Base-by-base conservation (phyloP, 345 rosid species). In the Lepidium didymum region DNA sequence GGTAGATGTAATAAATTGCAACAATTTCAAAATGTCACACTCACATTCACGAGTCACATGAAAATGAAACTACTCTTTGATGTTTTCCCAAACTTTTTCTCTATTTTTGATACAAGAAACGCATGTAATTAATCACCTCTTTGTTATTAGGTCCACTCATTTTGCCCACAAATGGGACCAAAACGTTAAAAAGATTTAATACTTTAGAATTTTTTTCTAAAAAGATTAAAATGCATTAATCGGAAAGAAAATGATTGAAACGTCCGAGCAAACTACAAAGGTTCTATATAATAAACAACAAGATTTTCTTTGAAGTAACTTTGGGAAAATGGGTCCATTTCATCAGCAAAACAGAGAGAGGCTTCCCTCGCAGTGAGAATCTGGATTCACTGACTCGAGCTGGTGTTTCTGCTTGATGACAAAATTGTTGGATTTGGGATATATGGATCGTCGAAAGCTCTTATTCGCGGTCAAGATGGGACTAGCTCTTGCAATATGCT, bases 401-500 rank as follows among this genome's bases (percentile, higher is more conserved):
- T 0, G 58, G 4, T 18, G 76, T 46, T 70, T 62, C 38, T 64
- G 70, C 56, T 12, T 60, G 27, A 36, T 83, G 18, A 6, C 46
- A n/a, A 76, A 72, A 62, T 62, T 89, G 43, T 84, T 64, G 41
- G 72, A 81, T 8, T 85, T 85, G 97, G 91, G 88, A 8, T 80
- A 73, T 5, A 52, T 76, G 0, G 96, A 91, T 82, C 90, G 83
- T n/a, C 64, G 92, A 23, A 91, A 79, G 72, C 53, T 79, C 13
- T 0, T 81, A 9, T 91, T 91, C 38, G 93, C 90, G 8, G 41
- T 62, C 3, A 91, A 91, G 78, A 86, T 91, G 96, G 97, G 94
- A 2, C 12, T 86, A 49, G 67, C 96, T 16, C 78, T 91, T 0
- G 77, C 89, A 0, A 45, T 85, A 8, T 75, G 79, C 37, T 87